phyloP scores from a whole-genome alignment of 1,284 basidiomycete genomes.

The Fistulinella cinereoalba region DNA sequence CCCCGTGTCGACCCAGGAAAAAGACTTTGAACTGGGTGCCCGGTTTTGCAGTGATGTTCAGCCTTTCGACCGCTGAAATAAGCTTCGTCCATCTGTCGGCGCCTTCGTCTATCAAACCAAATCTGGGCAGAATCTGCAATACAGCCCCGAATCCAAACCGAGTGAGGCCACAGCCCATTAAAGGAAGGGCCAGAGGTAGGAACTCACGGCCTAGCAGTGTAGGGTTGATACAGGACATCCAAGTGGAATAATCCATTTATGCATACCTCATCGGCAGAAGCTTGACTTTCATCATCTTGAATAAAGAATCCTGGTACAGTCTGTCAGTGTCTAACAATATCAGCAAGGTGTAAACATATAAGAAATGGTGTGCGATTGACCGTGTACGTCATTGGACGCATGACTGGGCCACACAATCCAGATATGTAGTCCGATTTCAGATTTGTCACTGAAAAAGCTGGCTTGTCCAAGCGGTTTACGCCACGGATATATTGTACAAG shows the following conservation, averaged over 20 bases:
- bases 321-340: neutral
- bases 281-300: neutral
- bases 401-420: too few relatives aligned
- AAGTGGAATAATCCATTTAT: neutral
- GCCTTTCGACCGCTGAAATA: conserved; percentile 35
- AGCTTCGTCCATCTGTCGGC: conserved; percentile 53
- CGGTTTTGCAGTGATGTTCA: conserved; percentile 44
- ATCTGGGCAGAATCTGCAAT: conserved; percentile 51
- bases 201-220: neutral
- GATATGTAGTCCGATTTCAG: too few relatives aligned
- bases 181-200: neutral
- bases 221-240: neutral
- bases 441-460: too few relatives aligned
- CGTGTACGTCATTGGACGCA: too few relatives aligned
- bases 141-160: neutral
- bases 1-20: conserved; percentile 67
- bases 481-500: too few relatives aligned
- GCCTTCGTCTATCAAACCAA: conserved; percentile 56
- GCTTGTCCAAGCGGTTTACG: too few relatives aligned
- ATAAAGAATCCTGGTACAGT: neutral
- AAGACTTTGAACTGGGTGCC: conserved; percentile 59
- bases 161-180: neutral
- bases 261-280: neutral
- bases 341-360: neutral
- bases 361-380: neutral